Evolutionary conservation across 1,284 basidiomycete species (phyloP).

Genomic region (Leccinum subrobustum): DNA sequence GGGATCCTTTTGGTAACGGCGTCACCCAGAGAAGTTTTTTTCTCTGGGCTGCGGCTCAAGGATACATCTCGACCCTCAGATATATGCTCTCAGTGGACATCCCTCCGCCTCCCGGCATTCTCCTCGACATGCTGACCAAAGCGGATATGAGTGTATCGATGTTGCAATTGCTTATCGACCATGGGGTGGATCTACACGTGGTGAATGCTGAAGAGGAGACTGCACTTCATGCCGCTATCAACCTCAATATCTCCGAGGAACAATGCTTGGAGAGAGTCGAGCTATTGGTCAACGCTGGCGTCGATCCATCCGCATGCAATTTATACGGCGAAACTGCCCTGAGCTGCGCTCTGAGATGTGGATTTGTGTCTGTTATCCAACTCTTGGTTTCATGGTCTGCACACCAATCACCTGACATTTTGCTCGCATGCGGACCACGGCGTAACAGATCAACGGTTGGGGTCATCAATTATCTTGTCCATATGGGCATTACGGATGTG

Average conservation of each 20-base stretch:
- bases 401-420: not conserved
- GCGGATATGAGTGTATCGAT: not conserved
- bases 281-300: not conserved
- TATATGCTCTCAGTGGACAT: not conserved
- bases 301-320: not conserved
- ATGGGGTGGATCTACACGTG: not conserved
- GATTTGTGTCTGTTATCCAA: not conserved
- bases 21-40: not conserved
- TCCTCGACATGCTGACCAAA: not conserved
- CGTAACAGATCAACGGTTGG: not conserved
- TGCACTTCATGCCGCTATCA: not conserved
- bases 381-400: not conserved
- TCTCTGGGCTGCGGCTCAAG: not conserved
- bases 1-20: not conserved
- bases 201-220: not conserved
- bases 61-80: not conserved
- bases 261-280: slow-evolving; percentile 6
- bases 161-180: not conserved
- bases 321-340: not conserved
- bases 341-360: not conserved
- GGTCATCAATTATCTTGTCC: not conserved
- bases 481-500: not conserved
- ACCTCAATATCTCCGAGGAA: not conserved
- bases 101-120: not conserved
- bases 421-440: not conserved